A percentile compares a stretch with the other conserved stretches of the same genome.
phyloP scores from a whole-genome alignment of 208 protist genomes.

The Acanthamoeba castellanii region DNA sequence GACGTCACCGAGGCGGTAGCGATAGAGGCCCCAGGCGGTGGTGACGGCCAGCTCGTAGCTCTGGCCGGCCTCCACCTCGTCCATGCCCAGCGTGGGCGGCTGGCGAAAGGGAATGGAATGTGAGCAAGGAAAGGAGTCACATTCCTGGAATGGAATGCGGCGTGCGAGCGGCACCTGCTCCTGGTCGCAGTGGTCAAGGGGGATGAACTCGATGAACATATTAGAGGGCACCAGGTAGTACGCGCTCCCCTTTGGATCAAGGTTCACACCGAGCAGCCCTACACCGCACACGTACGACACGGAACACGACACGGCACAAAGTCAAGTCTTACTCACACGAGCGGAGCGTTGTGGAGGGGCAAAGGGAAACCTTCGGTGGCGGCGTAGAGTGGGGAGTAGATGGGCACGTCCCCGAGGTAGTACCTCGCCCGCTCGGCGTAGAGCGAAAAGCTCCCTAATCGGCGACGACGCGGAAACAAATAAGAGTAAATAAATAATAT shows the following conservation, averaged over 20 bases:
- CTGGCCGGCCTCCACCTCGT: neutral
- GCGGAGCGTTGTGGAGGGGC: neutral
- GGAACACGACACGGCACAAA: too few relatives aligned
- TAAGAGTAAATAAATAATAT: too few relatives aligned
- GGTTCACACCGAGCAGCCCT: neutral
- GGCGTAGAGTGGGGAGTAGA: neutral
- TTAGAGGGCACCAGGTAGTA: neutral
- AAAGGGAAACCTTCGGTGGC: neutral
- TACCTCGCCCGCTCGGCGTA: neutral
- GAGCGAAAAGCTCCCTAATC: neutral
- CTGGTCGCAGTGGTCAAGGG: neutral
- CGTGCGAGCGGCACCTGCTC: neutral
- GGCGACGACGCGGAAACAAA: too few relatives aligned
- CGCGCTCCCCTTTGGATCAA: neutral
- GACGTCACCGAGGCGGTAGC: neutral
- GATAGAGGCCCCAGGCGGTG: neutral
- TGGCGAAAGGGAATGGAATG: neutral
- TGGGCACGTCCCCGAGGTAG: neutral
- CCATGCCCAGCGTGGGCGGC: neutral
- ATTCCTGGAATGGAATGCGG: too few relatives aligned
- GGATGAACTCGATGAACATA: neutral
- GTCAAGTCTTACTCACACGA: too few relatives aligned
- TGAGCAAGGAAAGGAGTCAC: neutral
- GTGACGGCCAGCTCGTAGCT: neutral
- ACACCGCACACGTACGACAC: too few relatives aligned